Percentiles rank a stretch among this genome's conserved stretches.
These are phyloP conservation scores for Inga oerstediana DNA, from an alignment of 306 rosid species.

Conservation along the genomic window DNA sequence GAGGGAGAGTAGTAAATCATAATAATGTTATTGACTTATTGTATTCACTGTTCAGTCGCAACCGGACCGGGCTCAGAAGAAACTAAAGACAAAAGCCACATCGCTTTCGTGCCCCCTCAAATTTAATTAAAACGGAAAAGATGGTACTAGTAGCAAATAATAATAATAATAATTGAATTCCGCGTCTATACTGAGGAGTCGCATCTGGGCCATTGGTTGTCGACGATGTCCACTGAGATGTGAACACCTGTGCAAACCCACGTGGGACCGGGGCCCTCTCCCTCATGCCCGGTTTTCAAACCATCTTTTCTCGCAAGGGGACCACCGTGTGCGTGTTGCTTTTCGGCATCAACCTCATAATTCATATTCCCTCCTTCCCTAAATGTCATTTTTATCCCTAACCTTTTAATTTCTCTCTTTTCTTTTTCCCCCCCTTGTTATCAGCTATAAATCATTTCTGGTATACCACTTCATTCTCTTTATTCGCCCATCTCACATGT, in stretches of 20 bases:
- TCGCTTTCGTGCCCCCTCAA: conserved; percentile 12
- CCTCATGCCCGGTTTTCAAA: conserved; percentile 2
- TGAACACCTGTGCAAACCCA: not conserved
- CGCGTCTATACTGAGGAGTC: not conserved
- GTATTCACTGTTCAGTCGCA: not conserved
- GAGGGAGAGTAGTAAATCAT: not conserved
- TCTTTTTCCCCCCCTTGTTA: too few species aligned
- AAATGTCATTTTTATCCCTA: not conserved
- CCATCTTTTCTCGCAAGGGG: not conserved
- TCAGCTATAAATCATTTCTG: not conserved
- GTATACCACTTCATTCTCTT: not conserved
- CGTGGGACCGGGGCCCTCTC: not conserved
- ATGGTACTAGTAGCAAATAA: not conserved
- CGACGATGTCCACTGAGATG: not conserved
- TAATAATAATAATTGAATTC: not conserved
- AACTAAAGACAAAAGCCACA: not conserved
- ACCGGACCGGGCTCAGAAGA: not conserved
- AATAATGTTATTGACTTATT: not conserved
- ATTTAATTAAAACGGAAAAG: not conserved
- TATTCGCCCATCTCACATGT: not conserved
- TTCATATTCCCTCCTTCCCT: not conserved
- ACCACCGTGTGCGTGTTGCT: conserved; percentile 7
- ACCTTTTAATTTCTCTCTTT: not conserved
- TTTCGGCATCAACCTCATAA: conserved; percentile 4
- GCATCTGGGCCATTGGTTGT: not conserved